Percentiles rank a stretch among this genome's conserved stretches.
Conservation (phyloP, 176 grass and related monocot species). For the Musa acuminata region DNA sequence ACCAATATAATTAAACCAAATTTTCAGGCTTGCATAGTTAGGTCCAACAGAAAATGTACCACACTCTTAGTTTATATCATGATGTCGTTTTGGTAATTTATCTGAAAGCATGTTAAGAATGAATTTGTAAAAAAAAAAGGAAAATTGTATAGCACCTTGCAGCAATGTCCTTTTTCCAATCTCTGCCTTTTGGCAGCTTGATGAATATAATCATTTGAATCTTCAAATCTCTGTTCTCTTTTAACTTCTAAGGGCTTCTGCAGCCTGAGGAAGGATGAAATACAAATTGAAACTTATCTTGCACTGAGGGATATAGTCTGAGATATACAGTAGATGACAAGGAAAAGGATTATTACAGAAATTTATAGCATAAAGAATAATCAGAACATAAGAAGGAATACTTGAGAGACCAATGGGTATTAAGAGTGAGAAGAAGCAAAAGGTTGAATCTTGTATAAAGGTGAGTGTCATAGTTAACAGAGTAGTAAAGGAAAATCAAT, state of each 20-base stretch:
- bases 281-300: background rate
- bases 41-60: too few species aligned
- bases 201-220: conserved; percentile 43
- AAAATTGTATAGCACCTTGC: conserved; percentile 43
- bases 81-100: background rate
- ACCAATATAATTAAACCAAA: too few species aligned
- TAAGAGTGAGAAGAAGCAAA: background rate
- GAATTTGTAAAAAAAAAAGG: background rate
- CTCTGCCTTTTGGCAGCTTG: conserved; percentile 87
- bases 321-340: too few species aligned
- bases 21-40: too few species aligned
- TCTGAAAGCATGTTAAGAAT: background rate
- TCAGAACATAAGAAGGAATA: background rate
- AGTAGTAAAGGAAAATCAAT: background rate
- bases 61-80: background rate
- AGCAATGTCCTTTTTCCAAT: conserved; percentile 73
- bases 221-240: conserved; percentile 42
- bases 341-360: too few species aligned
- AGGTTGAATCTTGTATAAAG: background rate
- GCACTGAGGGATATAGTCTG: background rate
- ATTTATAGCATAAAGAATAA: too few species aligned
- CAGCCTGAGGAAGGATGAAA: conserved; percentile 28
- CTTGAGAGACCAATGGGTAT: background rate
- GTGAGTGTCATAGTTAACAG: background rate
- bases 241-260: conserved; percentile 33